phyloP scores from a whole-genome alignment of 805 yeast species.

The Jamesozyma lodderae region DNA sequence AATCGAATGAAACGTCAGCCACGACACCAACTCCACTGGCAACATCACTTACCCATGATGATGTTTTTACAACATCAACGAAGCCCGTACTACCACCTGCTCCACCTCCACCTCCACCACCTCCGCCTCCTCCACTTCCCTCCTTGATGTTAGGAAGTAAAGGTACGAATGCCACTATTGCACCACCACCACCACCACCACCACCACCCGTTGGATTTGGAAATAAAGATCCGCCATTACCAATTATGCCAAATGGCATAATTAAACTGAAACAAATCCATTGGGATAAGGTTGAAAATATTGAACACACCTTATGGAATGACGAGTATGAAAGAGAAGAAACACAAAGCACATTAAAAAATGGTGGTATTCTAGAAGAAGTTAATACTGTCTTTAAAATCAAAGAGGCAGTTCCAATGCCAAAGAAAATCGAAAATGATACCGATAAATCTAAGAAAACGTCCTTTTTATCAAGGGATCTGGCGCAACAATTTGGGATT shows the following conservation, averaged over 20 bases:
- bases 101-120: slow-evolving; percentile 20
- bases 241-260: slow-evolving; percentile 26
- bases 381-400: slow-evolving; percentile 49
- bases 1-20: no score
- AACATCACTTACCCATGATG: no score
- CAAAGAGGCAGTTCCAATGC: slow-evolving; percentile 33
- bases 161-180: slow-evolving; percentile 26
- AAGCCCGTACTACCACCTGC: slow-evolving; percentile 15
- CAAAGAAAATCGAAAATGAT: slow-evolving; percentile 29
- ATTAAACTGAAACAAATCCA: slow-evolving; percentile 67
- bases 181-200: slow-evolving; percentile 31
- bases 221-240: not conserved
- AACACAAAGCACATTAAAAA: slow-evolving; percentile 40
- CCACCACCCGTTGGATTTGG: slow-evolving; percentile 18
- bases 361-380: slow-evolving; percentile 56
- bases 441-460: slow-evolving; percentile 27
- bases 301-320: slow-evolving; percentile 59
- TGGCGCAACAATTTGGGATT: slow-evolving; percentile 74
- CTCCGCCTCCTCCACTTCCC: slow-evolving; percentile 12
- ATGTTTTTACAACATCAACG: no score
- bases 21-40: no score
- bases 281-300: slow-evolving; percentile 65
- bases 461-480: slow-evolving; percentile 55
- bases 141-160: slow-evolving; percentile 1
- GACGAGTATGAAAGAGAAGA: slow-evolving; percentile 32